These are phyloP conservation scores for Solidago caesia DNA, from an alignment of 129 eudicot genomes.

Conservation along the genomic window DNA sequence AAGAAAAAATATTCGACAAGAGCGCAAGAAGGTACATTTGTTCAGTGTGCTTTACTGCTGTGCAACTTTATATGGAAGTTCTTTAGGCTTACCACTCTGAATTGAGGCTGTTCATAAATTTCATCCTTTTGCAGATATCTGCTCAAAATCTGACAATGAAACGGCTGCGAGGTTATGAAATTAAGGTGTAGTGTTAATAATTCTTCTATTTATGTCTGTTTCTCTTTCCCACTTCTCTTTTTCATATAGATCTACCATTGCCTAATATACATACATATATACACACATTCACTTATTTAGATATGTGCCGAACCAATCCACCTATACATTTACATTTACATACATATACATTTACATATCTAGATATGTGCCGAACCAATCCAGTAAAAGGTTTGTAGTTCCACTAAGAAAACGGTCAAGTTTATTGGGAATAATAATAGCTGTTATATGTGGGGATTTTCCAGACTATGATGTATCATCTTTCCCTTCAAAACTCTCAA, in stretches of 20 bases:
- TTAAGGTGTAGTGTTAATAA: slow-evolving; percentile 54
- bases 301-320: no score
- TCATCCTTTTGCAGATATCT: slow-evolving; percentile 61
- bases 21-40: slow-evolving; percentile 82
- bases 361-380: no score
- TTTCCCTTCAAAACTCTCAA: background rate
- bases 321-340: no score
- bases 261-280: no score
- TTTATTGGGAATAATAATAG: no score
- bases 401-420: no score
- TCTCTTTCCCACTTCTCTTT: slow-evolving; percentile 3
- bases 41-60: background rate
- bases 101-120: slow-evolving; percentile 7
- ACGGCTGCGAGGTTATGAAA: slow-evolving; percentile 84
- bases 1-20: slow-evolving; percentile 95
- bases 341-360: no score
- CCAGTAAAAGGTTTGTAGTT: no score
- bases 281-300: no score
- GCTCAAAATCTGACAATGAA: slow-evolving; percentile 86
- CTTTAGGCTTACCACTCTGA: slow-evolving; percentile 3
- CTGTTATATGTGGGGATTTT: no score
- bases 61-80: background rate
- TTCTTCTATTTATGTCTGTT: slow-evolving; percentile 20
- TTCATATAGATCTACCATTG: no score
- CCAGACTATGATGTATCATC: background rate